phyloP scores from a whole-genome alignment of 1,284 basidiomycete genomes.

The Cystobasidiaceae sp. region DNA sequence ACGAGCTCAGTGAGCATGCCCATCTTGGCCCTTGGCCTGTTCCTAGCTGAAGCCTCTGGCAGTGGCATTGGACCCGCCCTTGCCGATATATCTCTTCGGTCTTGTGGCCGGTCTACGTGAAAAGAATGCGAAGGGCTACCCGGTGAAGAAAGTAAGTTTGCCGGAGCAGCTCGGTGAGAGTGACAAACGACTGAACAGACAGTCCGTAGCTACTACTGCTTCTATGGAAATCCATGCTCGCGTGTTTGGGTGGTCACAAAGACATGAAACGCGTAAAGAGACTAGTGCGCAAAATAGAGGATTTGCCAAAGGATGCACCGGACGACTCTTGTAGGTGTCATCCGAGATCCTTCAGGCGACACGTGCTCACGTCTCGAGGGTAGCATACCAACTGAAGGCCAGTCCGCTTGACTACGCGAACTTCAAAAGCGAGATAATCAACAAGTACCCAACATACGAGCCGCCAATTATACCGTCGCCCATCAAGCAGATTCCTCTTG shows the following conservation, averaged over 20 bases:
- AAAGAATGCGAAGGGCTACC: slow-evolving; percentile 89
- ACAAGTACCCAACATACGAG: slow-evolving; percentile 81
- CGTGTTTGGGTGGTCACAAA: slow-evolving; percentile 84
- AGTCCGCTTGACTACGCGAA: slow-evolving; percentile 73
- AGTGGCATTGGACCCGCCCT: slow-evolving; percentile 92
- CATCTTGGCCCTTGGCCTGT: background rate
- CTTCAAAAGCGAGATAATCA: slow-evolving; percentile 79
- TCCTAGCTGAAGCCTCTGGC: background rate
- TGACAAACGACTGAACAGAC: slow-evolving; percentile 27
- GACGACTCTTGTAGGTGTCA: background rate
- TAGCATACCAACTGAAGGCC: slow-evolving; percentile 11
- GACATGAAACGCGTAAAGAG: slow-evolving; percentile 80
- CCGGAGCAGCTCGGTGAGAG: background rate
- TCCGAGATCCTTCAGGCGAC: slow-evolving; percentile 37
- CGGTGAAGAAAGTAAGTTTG: slow-evolving; percentile 76
- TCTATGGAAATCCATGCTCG: slow-evolving; percentile 89
- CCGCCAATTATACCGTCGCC: slow-evolving; percentile 34
- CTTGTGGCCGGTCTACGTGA: slow-evolving; percentile 84
- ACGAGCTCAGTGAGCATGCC: slow-evolving; percentile 76
- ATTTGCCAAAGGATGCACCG: slow-evolving; percentile 46
- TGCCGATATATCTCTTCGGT: slow-evolving; percentile 87
- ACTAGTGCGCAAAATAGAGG: slow-evolving; percentile 69
- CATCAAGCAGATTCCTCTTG: slow-evolving; percentile 47
- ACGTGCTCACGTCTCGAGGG: slow-evolving; percentile 52
- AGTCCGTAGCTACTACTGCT: slow-evolving; percentile 75